Conservation (phyloP, 2,329 filamentous ascomycete genomes). For the Calonectria naviculata region DNA sequence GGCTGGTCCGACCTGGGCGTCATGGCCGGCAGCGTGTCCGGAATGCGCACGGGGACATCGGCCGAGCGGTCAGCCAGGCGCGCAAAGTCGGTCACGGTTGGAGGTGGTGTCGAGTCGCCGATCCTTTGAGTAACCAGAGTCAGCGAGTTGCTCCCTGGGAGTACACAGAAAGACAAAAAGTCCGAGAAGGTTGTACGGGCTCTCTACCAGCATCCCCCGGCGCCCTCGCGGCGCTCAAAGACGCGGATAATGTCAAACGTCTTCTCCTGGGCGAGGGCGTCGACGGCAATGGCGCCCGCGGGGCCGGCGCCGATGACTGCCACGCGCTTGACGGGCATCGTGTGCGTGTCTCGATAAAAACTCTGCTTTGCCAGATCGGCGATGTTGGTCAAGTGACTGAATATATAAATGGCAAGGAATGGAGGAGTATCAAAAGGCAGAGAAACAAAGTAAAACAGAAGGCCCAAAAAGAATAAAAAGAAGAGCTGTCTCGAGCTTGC, state of each 20-base stretch:
- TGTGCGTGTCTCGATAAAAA: neutral
- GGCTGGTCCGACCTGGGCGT: constrained; percentile 54
- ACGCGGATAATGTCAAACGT: constrained; percentile 68
- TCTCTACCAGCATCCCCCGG: constrained; percentile 70
- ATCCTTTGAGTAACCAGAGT: constrained; percentile 49
- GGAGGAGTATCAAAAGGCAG: neutral
- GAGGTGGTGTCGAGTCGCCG: constrained; percentile 49
- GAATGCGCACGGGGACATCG: constrained; percentile 59
- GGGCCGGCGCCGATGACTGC: constrained; percentile 72
- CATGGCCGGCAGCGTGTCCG: constrained; percentile 57
- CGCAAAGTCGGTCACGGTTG: constrained; percentile 56
- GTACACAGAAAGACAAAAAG: neutral
- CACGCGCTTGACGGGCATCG: constrained; percentile 49
- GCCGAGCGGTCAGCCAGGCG: constrained; percentile 59
- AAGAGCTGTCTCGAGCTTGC: neutral
- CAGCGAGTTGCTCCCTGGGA: neutral
- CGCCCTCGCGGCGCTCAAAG: constrained; percentile 68
- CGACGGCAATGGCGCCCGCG: constrained; percentile 67
- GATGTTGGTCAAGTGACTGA: neutral
- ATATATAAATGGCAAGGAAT: neutral
- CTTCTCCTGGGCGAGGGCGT: constrained; percentile 68
- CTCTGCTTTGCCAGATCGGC: neutral
- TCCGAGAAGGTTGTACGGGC: neutral
- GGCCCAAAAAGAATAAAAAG: neutral
- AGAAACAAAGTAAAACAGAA: neutral